Base-by-base conservation (phyloP, 2,329 filamentous ascomycete species). In the Dactylonectria macrodidyma region DNA sequence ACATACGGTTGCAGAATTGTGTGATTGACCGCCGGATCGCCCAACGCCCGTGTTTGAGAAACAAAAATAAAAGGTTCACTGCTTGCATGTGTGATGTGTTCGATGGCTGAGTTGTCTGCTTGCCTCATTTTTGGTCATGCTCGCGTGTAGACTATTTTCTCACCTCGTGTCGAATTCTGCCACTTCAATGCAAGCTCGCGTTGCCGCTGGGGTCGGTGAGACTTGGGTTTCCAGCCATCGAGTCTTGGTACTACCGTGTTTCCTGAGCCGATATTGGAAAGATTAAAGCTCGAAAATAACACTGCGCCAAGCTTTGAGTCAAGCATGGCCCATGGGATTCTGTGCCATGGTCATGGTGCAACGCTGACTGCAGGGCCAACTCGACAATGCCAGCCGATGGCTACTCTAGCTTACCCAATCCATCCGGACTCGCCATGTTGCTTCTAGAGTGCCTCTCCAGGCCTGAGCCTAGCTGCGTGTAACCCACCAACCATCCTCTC, bases 291-390 rank as follows among this genome's bases (percentile, higher is more conserved):
- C 19, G 30, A 38, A 44, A 30, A 44, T 52, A 51, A 36, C 50
- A 48, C 19, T 33, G 14, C 14, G 36, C 38, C 30, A 33, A 34
- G 33, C 59, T 34, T 38, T 11, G 59, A 48, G 65, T 62, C 51
- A 41, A 50, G 54, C 60, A 65, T 33, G 60, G 59, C 41, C 19
- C 56, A 26, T 47, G 55, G 24, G 19, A 33, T 51, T 62, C 16
- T 52, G 16, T 50, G 26, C 8, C 30, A n/a, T 26, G 8, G 41
- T 54, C 12, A 9, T 16, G 57, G 72, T 72, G 72, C 44, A 50
- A 73, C 70, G 55, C 67, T 71, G 68, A 66, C 61, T 57, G 58
- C 44, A 65, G 59, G 51, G 44, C 58, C 60, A 56, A 26, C 30
- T 3, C 58, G 55, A 55, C 19, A 50, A 56, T 36, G 38, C 60